Conservation (phyloP, 1,139 yeast genomes). For the Suhomyces atakaporum region DNA sequence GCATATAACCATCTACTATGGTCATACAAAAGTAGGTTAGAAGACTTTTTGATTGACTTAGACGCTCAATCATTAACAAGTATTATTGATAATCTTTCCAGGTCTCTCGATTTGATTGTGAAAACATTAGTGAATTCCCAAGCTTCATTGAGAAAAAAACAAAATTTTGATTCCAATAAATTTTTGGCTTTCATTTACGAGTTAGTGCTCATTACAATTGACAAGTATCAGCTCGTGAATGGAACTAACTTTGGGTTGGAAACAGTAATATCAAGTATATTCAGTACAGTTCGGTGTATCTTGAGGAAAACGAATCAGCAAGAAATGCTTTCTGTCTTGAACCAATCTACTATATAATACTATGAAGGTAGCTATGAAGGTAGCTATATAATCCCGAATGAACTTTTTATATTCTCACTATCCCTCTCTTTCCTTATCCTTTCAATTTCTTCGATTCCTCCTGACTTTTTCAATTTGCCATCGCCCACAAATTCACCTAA, state of each 20-base stretch:
- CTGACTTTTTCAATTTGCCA: conserved; percentile 71
- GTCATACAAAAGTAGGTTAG: conserved; percentile 15
- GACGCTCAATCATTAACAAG: conserved; percentile 12
- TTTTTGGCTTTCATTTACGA: conserved; percentile 15
- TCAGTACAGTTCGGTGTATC: conserved; percentile 1
- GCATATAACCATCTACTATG: conserved; percentile 19
- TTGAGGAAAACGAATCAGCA: not conserved
- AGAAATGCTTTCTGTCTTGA: conserved; percentile 1
- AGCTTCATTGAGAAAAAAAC: conserved; percentile 3
- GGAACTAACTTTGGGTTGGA: conserved; percentile 3
- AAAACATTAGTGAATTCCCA: conserved; percentile 8
- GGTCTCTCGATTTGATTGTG: conserved; percentile 12
- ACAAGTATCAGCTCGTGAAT: conserved; percentile 7
- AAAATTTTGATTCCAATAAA: conserved; percentile 3
- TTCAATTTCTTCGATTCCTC: conserved; percentile 88
- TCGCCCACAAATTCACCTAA: conserved; percentile 84
- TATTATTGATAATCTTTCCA: conserved; percentile 14
- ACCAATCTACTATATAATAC: not conserved
- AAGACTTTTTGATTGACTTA: conserved; percentile 16
- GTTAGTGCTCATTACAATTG: conserved; percentile 6
- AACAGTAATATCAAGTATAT: conserved; percentile 8
- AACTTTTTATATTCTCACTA: conserved; percentile 59
- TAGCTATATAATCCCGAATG: conserved; percentile 34
- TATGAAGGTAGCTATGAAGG: not conserved
- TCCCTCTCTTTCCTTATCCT: conserved; percentile 67